Evolutionary conservation across 345 rosid genomes (phyloP).

Genomic region (rapeseed (Brassica napus)): Da-Ae NC_063446.1:23959501-23960000

Average conservation of each 20-base stretch:
- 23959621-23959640: neutral
- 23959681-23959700: neutral
- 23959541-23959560: neutral
- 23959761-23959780: too few relatives aligned
- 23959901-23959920: slow-evolving; percentile 27
- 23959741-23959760: too few relatives aligned
- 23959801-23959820: too few relatives aligned
- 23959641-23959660: neutral
- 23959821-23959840: too few relatives aligned
- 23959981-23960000: slow-evolving; percentile 43
- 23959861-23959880: too few relatives aligned
- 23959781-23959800: too few relatives aligned
- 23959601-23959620: neutral
- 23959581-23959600: neutral
- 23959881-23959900: too few relatives aligned
- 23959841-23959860: too few relatives aligned
- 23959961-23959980: slow-evolving; percentile 38
- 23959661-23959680: neutral
- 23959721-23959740: too few relatives aligned
- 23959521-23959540: neutral
- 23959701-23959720: too few relatives aligned
- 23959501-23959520: slow-evolving; percentile 6
- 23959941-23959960: slow-evolving; percentile 25
- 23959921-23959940: slow-evolving; percentile 37
- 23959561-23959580: neutral